Percentiles rank a stretch among this genome's conserved stretches.
phyloP scores from a whole-genome alignment of 176 grass and related monocot genomes.

The Pharus latifolius region DNA sequence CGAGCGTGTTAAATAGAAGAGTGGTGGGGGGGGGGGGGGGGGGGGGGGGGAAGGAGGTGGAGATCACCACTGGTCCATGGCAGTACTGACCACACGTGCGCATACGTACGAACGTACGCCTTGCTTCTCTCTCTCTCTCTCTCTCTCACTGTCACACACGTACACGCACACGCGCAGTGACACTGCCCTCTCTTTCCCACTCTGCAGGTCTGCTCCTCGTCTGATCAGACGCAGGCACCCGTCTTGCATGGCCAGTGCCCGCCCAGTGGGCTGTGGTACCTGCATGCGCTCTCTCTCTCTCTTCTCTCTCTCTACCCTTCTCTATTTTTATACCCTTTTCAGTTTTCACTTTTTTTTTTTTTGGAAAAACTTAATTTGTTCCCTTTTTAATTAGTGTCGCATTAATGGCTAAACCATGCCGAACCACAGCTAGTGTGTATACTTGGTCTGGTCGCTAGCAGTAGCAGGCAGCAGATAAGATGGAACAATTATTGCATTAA shows the following conservation, averaged over 20 bases:
- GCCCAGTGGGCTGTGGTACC: background rate
- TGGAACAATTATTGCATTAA: too few species aligned
- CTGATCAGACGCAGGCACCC: background rate
- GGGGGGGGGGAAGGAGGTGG: background rate
- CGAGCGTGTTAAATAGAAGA: slow-evolving; percentile 28
- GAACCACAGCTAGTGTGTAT: background rate
- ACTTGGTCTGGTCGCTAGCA: background rate
- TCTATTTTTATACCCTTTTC: background rate
- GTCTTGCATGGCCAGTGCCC: background rate
- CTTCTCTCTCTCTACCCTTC: too few species aligned
- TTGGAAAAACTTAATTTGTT: too few species aligned
- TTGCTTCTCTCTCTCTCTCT: background rate
- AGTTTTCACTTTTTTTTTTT: too few species aligned
- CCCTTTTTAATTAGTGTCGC: background rate
- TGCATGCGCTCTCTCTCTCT: background rate
- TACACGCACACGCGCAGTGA: too few species aligned
- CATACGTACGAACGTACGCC: background rate
- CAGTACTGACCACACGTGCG: slow-evolving; percentile 50
- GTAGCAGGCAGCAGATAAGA: too few species aligned
- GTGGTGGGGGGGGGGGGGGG: background rate
- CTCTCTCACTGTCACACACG: background rate
- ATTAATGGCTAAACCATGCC: background rate
- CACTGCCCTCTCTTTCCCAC: slow-evolving; percentile 11
- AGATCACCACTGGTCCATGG: slow-evolving; percentile 60
- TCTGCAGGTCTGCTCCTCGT: background rate